Evolutionary conservation across 1,139 yeast genomes (phyloP), one percentile per base, ranked within the genome.

Genomic region (Zygosaccharomyces sapae): DNA sequence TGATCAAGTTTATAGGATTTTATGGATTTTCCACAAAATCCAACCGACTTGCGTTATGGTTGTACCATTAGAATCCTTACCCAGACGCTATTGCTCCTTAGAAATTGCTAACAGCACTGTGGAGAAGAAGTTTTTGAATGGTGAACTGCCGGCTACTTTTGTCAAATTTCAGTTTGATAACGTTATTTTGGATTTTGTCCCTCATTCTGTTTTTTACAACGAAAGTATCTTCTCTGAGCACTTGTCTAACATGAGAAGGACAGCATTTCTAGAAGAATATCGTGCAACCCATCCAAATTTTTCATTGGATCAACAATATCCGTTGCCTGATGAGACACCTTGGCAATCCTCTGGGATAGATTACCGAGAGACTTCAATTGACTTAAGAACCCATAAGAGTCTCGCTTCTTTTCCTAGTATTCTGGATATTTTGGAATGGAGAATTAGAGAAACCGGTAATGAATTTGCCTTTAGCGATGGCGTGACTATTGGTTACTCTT

Each of bases 101-200:
- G 98, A 94, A 59, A 86, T 92, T 55, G 97, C 98, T 2, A 92
- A 90, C 57, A 87, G 90, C 82, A 74, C 94, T 43, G 90, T 96
- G 56, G 88, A 90, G 54, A 81, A 86, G 58, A 76, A 80, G 55
- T 89, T 89, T 61, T 73, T 83, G 42, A 85, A 81, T 55, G 97
- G 97, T 1, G 73, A 78, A 8, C 70, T 92, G 31, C 76, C 80
- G 27, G 85, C 95, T 0, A 84, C 81, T 34, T 90, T 79, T 66
- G 90, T 89, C 44, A 88, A 87, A 61, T 92, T 90, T 43, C 69
- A 66, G 46, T 53, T 66, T 43, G 69, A 66, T 42, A 63, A 63
- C 45, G 59, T 64, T 10, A 57, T 65, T 6, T 40, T 64, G 7
- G 69, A 66, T 50, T 63, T 62, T 47, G 47, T 66, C n/a, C 69